A percentile compares a stretch with the other conserved stretches of the same genome.
phyloP scores from a whole-genome alignment of 768 basidiomycete species.

The Trichaptum fuscoviolaceum region DNA sequence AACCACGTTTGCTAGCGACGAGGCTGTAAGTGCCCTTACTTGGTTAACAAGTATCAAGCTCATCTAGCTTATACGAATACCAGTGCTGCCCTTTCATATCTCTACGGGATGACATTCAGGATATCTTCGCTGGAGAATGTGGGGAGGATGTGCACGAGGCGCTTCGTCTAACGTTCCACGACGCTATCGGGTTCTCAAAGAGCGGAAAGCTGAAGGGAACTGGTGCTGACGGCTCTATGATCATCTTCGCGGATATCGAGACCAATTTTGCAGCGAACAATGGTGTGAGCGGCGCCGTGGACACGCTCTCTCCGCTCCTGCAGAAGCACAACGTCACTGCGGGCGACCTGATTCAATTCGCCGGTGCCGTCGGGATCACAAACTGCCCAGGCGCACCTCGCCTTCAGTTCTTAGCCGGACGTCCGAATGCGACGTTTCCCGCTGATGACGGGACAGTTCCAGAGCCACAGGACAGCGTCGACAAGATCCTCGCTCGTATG shows the following conservation, averaged over 20 bases:
- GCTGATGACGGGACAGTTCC: slow-evolving; percentile 13
- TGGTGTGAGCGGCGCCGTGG: slow-evolving; percentile 14
- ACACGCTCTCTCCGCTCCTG: slow-evolving; percentile 12
- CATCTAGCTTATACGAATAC: background rate
- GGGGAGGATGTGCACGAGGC: slow-evolving; percentile 25
- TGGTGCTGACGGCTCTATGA: slow-evolving; percentile 24
- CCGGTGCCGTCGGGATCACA: slow-evolving; percentile 11
- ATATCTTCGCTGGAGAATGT: slow-evolving; percentile 26
- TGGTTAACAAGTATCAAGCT: background rate
- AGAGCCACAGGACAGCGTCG: slow-evolving; percentile 12
- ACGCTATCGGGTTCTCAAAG: slow-evolving; percentile 38
- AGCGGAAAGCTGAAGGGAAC: slow-evolving; percentile 15
- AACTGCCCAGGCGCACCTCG: slow-evolving; percentile 16
- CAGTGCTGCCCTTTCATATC: slow-evolving; percentile 27
- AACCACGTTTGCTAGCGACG: slow-evolving; percentile 10
- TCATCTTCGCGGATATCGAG: slow-evolving; percentile 19
- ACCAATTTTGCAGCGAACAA: slow-evolving; percentile 18
- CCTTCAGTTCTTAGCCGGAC: slow-evolving; percentile 11
- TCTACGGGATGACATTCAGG: slow-evolving; percentile 26
- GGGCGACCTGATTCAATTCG: slow-evolving; percentile 16
- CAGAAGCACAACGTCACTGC: slow-evolving; percentile 12
- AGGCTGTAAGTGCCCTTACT: slow-evolving; percentile 5
- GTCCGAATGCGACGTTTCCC: slow-evolving; percentile 13
- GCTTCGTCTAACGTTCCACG: slow-evolving; percentile 31
- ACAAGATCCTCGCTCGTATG: slow-evolving; percentile 13